Evolutionary conservation across 2,329 filamentous ascomycete species (phyloP), one percentile per base, ranked within the genome.

Genomic region (Bisporella sp.): DNA sequence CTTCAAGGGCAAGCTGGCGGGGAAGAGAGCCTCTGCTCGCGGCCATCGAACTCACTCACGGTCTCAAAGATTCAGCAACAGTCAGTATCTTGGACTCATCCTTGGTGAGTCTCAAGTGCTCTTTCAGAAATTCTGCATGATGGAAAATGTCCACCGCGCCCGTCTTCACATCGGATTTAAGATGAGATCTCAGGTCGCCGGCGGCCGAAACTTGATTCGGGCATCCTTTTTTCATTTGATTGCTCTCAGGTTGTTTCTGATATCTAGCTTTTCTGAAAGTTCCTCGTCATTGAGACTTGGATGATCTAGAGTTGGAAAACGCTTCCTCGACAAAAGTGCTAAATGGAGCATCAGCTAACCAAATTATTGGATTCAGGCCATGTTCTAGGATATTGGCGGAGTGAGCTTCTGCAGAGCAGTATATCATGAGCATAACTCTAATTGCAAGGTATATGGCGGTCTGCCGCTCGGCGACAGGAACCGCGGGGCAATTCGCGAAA

Each of bases 111-210:
- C 48, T 46, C n/a, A 64, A 51, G 29, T 61, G 55, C 45, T 66
- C 62, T 41, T 64, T 65, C 7, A 66, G 45, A 32, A 66, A 62
- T 21, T 62, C 59, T 9, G 62, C 61, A 45, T 65, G 57, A 50
- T 66, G 62, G 41, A 59, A 66, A 45, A 66, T 54, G n/a, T 62
- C 54, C 9, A 65, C 53, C 1, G 59, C 52, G 5, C 57, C 61
- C 6, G 45, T 51, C 41, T 57, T 62, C 40, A 55, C 47, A 42
- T 66, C 62, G 1, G 65, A 49, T 39, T 54, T 62, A 6, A 66
- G 53, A 41, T 66, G 64, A 42, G 59, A 59, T 43, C 58, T 58
- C n/a, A 66, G 51, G 41, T 65, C 59, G 40, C 56, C 5, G 62
- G 65, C 37, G 57, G 55, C 33, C 53, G 41, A 46, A 65, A 61